phyloP scores from a whole-genome alignment of 2,329 filamentous ascomycete genomes.

The Cordyceps farinosa region DNA sequence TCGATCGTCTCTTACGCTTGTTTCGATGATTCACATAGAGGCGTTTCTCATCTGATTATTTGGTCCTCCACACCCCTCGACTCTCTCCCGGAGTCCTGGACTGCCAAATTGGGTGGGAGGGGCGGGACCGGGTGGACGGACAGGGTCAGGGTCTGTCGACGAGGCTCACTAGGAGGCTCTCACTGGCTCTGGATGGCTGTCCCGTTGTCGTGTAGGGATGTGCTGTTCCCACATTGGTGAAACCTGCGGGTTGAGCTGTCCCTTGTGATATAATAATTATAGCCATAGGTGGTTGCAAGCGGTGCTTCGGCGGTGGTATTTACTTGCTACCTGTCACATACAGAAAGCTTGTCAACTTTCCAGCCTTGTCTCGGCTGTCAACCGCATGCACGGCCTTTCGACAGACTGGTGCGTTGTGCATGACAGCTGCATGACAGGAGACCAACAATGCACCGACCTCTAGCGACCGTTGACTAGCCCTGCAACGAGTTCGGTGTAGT shows the following conservation, averaged over 20 bases:
- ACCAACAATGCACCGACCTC: neutral
- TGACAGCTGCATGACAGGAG: neutral
- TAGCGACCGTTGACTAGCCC: neutral
- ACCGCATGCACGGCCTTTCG: neutral
- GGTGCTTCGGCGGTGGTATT: neutral
- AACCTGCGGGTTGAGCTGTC: neutral
- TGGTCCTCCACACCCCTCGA: slow-evolving; percentile 1
- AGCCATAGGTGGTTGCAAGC: neutral
- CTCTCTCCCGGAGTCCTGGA: neutral
- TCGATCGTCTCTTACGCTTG: neutral
- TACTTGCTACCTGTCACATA: neutral
- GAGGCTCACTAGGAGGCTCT: neutral
- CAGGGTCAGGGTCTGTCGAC: neutral
- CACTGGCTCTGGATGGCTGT: neutral
- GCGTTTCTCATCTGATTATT: slow-evolving; percentile 14
- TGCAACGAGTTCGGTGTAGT: neutral
- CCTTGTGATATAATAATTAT: neutral
- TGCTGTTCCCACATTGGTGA: slow-evolving; percentile 11
- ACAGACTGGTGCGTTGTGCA: neutral
- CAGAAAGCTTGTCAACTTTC: neutral
- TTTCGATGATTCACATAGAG: neutral
- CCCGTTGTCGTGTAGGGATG: neutral
- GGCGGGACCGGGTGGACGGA: slow-evolving; percentile 6
- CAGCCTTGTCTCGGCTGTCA: slow-evolving; percentile 7
- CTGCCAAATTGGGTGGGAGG: slow-evolving; percentile 5